These are phyloP conservation scores for Plasmodium cynomolgi DNA, from an alignment of 169 alveolate species.

Conservation along the genomic window DNA sequence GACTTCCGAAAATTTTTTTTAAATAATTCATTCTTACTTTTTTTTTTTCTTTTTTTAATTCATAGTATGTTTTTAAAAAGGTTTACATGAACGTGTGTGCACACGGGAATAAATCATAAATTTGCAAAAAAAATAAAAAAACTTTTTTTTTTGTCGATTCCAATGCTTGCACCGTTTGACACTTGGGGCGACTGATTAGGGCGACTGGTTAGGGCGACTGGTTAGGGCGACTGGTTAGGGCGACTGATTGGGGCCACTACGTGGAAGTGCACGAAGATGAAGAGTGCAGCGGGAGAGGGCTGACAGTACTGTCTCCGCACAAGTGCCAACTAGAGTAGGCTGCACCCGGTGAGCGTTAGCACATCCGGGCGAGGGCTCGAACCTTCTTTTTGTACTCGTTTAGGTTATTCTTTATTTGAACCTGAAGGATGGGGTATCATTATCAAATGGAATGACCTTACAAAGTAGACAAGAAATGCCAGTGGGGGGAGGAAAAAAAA, in stretches of 20 bases:
- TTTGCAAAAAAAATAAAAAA: not conserved
- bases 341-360: conserved; percentile 35
- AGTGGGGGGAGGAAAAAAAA: not conserved
- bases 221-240: not conserved
- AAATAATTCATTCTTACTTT: not conserved
- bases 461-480: not conserved
- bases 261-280: not conserved
- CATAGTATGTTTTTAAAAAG: conserved; percentile 18
- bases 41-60: not conserved
- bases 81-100: not conserved
- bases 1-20: conserved; percentile 55
- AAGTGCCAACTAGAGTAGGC: not conserved
- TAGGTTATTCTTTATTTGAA: conserved; percentile 87
- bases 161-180: not conserved
- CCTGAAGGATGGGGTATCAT: conserved; percentile 1
- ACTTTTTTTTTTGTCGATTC: not conserved
- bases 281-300: not conserved
- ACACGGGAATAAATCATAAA: not conserved
- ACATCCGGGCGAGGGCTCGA: conserved; percentile 87
- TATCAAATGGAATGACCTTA: not conserved
- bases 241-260: not conserved
- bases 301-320: not conserved
- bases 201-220: too few species aligned
- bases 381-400: conserved; percentile 91
- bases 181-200: not conserved